Evolutionary conservation across 164 flowering plant species (phyloP), one percentile per base, ranked within the genome.

Genomic region (Pachysandra terminalis): DNA sequence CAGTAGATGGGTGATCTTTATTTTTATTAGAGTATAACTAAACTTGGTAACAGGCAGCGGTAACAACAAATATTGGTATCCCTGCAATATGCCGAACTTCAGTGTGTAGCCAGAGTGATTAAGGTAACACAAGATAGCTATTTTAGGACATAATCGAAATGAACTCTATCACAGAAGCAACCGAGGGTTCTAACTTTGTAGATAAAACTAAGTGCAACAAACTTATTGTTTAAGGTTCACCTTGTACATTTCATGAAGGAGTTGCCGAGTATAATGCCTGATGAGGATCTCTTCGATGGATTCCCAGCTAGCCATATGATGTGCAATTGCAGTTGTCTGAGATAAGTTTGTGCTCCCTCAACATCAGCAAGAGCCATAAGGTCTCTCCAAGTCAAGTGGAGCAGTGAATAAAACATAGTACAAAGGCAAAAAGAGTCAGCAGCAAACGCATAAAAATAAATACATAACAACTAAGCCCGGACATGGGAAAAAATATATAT

Each of bases 161-260:
- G n/a, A 45, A 45, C 17, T 15, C 4, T 45, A 45, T 45, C 17
- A 45, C 10, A 45, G 10, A 45, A 10, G 51, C 17, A 15, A 45
- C 37, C 37, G 10, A 45, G 6, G 17, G 14, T 45, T 5, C 51
- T 1, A 45, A 45, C 1, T 45, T 13, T 45, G 10, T 15, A 45
- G 51, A 45, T 15, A 45, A 15, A 5, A 45, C 51, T 12, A 45
- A 45, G 51, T 13, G 22, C 5, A 15, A 56, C 9, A 51, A 59
- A 54, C 19, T 21, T 15, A 6, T 32, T 9, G 13, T 35, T 22
- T 1, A 22, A 51, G 63, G 41, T 25, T 65, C 81, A 95, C 97
- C 97, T 95, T 95, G 83, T 91, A 95, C 75, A 85, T 89, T 81
- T 95, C 98, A 82, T 91, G 98, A 60, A 89, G 82, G 71, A 90